phyloP scores from a whole-genome alignment of 495 filamentous ascomycete species.

The Friedmanniomyces simplex region DNA sequence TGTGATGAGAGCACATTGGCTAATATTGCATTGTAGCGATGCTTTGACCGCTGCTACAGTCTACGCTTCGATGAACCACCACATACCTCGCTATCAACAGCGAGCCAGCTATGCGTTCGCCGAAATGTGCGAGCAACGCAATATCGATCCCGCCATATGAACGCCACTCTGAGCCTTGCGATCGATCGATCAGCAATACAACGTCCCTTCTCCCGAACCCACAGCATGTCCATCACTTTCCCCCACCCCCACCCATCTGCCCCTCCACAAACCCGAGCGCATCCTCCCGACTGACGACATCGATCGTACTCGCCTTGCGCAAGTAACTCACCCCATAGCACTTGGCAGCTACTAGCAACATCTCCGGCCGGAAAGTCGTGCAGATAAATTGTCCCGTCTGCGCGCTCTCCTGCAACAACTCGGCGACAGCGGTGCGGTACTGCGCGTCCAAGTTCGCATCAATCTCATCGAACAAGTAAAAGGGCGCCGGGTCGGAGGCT shows the following conservation, averaged over 20 bases:
- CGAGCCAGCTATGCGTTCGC: no score
- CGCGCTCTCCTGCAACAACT: slow-evolving; percentile 48
- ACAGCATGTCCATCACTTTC: no score
- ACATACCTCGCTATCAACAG: no score
- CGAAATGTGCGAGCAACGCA: no score
- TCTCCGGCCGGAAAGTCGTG: slow-evolving; percentile 96
- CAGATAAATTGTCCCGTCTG: slow-evolving; percentile 49
- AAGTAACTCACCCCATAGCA: slow-evolving; percentile 94
- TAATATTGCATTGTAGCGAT: no score
- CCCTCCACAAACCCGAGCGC: slow-evolving; percentile 92
- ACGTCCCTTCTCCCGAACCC: no score
- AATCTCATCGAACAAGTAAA: slow-evolving; percentile 99
- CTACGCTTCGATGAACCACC: no score
- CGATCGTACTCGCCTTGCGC: slow-evolving; percentile 85
- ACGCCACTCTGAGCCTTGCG: no score
- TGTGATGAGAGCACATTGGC: no score
- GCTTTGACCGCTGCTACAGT: no score
- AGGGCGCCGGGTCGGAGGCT: slow-evolving; percentile 90
- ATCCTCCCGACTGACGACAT: slow-evolving; percentile 76
- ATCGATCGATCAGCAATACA: no score
- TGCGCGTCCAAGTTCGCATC: slow-evolving; percentile 97
- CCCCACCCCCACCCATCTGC: slow-evolving; percentile 30
- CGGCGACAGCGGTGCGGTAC: slow-evolving; percentile 87
- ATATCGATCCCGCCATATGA: no score
- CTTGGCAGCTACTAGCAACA: slow-evolving; percentile 89